Percentiles rank a stretch among this genome's conserved stretches.
phyloP scores from a whole-genome alignment of 495 filamentous ascomycete genomes.

The Saxophila tyrrhenica region DNA sequence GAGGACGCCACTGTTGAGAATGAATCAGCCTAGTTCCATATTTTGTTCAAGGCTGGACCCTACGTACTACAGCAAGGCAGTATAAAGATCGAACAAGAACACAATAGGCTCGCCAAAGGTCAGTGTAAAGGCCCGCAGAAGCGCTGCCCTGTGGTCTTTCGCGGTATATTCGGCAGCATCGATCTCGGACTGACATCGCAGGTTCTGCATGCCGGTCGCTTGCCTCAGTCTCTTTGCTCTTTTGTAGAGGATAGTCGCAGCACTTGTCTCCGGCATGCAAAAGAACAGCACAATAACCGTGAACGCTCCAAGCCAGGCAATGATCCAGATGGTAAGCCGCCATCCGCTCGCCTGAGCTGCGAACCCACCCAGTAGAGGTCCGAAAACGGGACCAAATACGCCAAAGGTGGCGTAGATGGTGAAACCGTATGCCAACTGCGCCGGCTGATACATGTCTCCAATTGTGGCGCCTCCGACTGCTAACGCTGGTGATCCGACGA shows the following conservation, averaged over 20 bases:
- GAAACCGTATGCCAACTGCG: slow-evolving; percentile 23
- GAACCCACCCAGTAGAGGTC: slow-evolving; percentile 37
- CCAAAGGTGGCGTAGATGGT: slow-evolving; percentile 27
- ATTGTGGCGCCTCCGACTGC: slow-evolving; percentile 31
- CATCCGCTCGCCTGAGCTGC: slow-evolving; percentile 28
- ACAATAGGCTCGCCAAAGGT: slow-evolving; percentile 31
- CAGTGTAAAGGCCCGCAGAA: slow-evolving; percentile 36
- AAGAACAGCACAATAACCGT: slow-evolving; percentile 15
- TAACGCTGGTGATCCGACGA: slow-evolving; percentile 28
- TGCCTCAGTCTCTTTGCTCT: slow-evolving; percentile 19
- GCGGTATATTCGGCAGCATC: slow-evolving; percentile 25
- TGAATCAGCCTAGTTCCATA: not conserved
- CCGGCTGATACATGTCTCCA: slow-evolving; percentile 19
- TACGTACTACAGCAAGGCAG: slow-evolving; percentile 26
- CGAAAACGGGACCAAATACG: slow-evolving; percentile 34
- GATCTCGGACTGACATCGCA: slow-evolving; percentile 34
- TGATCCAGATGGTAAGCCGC: slow-evolving; percentile 40
- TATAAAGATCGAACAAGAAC: slow-evolving; percentile 27
- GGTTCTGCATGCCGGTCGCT: slow-evolving; percentile 14
- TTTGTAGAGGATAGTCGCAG: slow-evolving; percentile 26
- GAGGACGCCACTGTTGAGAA: slow-evolving; percentile 39
- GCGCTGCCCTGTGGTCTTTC: slow-evolving; percentile 29
- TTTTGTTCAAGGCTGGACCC: not conserved
- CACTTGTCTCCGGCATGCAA: slow-evolving; percentile 19
- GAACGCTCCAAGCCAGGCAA: slow-evolving; percentile 14